Evolutionary conservation across 2,329 filamentous ascomycete genomes (phyloP), one percentile per base, ranked within the genome.

Genomic region (Mariannaea sp.): DNA sequence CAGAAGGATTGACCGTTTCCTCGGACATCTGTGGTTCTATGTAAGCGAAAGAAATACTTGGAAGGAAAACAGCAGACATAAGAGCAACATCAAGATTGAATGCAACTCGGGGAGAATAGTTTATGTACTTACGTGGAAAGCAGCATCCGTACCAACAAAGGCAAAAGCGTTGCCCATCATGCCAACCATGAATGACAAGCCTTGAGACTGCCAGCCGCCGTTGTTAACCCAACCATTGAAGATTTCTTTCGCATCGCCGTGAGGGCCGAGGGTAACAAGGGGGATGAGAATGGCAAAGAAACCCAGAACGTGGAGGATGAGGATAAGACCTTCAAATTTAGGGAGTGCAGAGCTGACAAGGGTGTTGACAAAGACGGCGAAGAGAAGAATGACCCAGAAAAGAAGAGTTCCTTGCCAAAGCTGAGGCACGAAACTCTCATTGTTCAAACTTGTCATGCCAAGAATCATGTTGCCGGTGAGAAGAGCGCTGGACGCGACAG

Each of bases 341-440:
- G 82, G 76, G 14, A 84, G 70, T 10, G 69, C 65, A 1, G 68
- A 70, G 29, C 69, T 76, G 13, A 79, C 68, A 6, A 77, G 71
- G 0, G 77, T 80, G 63, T 83, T 82, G 70, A 83, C 72, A 24
- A 80, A 64, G 10, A 80, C 72, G 8, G 74, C 75, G 16, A 80
- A 70, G 3, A 73, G 53, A 2, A 78, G 71, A 29, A 80, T 72
- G 8, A 73, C 76, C 65, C 78, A 80, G 19, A 78, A 73, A 0
- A 82, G 59, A 4, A 83, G 65, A 0, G 78, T 80, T 5, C 74
- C 77, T 32, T 81, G 78, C 77, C 76, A 82, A 19, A 68, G 57
- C 48, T 76, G 35, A 0, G 71, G 68, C 1, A 61, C 56, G 49
- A 80, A 80, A 7, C 55, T 56, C 0, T 72, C 70, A 41, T 75